Base-by-base conservation (phyloP, 352 stramenopile genomes). In the Globisporangium polare region DNA sequence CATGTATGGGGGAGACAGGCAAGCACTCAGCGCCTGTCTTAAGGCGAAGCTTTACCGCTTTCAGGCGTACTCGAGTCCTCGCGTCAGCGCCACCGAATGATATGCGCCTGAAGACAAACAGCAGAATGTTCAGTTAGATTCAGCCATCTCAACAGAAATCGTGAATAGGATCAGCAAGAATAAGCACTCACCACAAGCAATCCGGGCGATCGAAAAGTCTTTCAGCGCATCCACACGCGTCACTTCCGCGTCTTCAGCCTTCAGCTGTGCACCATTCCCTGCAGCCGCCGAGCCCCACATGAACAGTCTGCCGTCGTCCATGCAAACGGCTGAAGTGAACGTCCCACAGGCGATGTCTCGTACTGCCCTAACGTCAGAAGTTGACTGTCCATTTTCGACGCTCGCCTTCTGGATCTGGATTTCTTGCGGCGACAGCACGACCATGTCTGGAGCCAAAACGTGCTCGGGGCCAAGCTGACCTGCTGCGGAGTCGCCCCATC, bases 401-500 rank as follows among this genome's bases (percentile, higher is more conserved):
- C 69, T 26, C 1, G 63, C 66, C 2, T 71, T 63, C 33, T 39
- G 33, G 0, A 75, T 49, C 15, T 31, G 64, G 35, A 94, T 79
- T 51, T 77, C 63, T n/a, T 81, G 42, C 1, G 81, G 81, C 17
- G 62, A 66, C 0, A 81, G 58, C 2, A 90, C 77, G 0, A 90
- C 73, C 77, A 90, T 80, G 29, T 91, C 78, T 2, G 66, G 64
- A 3, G 55, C 63, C 6, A 72, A 62, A n/a, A 86, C 15, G 24
- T 83, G 46, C 8, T 87, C 74, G 3, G 74, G 67, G 6, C 83
- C 80, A 6, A 95, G 53, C 45, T 95, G 86, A 5, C 86, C 86
- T 0, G 84, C 83, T 4, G 86, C 77, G 31, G 82, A 72, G 39
- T 95, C 86, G 0, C 86, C 86, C 83, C 86, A 96, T 12, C 87